Evolutionary conservation across 169 alveolate species (phyloP).

Genomic region (Plasmodium relictum): DNA sequence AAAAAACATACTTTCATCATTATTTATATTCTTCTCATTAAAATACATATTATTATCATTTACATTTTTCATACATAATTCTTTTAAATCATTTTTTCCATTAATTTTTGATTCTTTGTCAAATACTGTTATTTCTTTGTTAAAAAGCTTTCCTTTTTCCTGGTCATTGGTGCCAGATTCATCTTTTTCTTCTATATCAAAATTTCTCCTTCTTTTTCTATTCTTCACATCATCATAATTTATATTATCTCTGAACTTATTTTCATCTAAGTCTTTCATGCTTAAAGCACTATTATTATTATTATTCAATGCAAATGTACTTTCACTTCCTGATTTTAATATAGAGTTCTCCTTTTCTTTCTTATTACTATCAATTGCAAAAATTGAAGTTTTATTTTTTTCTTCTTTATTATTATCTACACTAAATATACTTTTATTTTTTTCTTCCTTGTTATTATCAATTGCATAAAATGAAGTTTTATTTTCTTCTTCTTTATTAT

Average conservation of each 20-base stretch:
- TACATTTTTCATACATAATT: background rate
- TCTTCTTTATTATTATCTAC: background rate
- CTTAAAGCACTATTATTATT: background rate
- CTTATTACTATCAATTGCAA: constrained; percentile 9
- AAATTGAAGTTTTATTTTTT: background rate
- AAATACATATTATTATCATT: background rate
- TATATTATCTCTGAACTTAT: constrained; percentile 10
- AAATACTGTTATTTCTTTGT: too few species aligned
- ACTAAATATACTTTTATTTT: background rate
- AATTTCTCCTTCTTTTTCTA: constrained; percentile 65
- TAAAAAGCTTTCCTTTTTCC: background rate
- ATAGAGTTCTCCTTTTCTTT: background rate
- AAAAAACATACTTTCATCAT: constrained; percentile 31
- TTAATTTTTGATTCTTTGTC: background rate
- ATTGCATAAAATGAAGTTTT: background rate
- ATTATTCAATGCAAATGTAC: background rate
- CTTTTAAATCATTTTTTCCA: background rate
- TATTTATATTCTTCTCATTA: background rate
- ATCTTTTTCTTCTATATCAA: constrained; percentile 26
- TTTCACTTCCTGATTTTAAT: background rate
- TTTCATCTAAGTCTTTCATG: background rate
- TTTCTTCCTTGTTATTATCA: background rate
- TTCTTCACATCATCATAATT: constrained; percentile 65
- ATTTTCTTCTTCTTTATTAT: background rate
- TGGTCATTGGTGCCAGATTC: background rate